These are phyloP conservation scores for Alternaria atra DNA, from an alignment of 2,329 filamentous ascomycete species.

Conservation along the genomic window DNA sequence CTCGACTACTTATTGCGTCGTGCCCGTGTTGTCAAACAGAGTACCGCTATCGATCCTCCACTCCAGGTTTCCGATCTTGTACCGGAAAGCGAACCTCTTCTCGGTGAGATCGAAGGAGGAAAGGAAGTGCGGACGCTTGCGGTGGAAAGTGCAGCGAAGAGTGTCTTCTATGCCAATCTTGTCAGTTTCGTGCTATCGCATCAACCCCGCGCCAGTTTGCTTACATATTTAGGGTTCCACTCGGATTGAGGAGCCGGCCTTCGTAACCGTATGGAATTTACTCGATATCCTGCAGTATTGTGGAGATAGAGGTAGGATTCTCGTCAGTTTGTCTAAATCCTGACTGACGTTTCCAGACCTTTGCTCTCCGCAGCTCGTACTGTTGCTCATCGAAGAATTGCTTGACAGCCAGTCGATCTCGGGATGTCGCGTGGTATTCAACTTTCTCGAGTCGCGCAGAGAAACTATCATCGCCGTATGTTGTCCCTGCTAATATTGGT, in stretches of 20 bases:
- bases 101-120: conserved; percentile 34
- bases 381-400: conserved; percentile 93
- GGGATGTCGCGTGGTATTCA: conserved; percentile 89
- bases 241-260: conserved; percentile 78
- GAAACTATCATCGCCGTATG: conserved; percentile 83
- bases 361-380: conserved; percentile 80
- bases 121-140: conserved; percentile 69
- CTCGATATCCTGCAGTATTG: conserved; percentile 90
- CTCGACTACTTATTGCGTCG: conserved; percentile 53
- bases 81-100: conserved; percentile 38
- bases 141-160: conserved; percentile 84
- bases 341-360: conserved; percentile 50
- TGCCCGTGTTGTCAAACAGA: conserved; percentile 53
- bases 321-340: background rate
- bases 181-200: conserved; percentile 61
- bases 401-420: conserved; percentile 95
- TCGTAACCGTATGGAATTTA: conserved; percentile 90
- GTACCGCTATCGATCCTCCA: conserved; percentile 55
- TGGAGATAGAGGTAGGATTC: conserved; percentile 75
- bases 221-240: conserved; percentile 68
- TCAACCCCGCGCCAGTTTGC: background rate
- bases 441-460: conserved; percentile 91
- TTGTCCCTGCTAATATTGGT: background rate
- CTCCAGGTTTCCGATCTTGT: conserved; percentile 54
- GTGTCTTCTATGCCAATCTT: conserved; percentile 80